These are phyloP conservation scores for Mesembryanthemum crystallinum DNA, from an alignment of 148 eudicot genomes.

Conservation along the genomic window DNA sequence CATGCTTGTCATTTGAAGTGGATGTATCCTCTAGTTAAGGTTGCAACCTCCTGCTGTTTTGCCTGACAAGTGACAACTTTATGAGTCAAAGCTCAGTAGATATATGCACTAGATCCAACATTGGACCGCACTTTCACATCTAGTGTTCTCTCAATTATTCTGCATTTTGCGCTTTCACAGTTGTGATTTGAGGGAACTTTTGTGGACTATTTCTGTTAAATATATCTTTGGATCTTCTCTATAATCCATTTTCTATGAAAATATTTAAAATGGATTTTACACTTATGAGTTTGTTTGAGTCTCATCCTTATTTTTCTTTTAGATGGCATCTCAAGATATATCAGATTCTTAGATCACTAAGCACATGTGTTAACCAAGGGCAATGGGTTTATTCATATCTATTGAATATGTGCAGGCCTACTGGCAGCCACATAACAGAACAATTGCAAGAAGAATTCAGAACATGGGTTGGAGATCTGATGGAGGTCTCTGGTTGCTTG, in stretches of 20 bases:
- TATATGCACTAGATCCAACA: neutral
- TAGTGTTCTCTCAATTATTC: neutral
- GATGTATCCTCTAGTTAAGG: neutral
- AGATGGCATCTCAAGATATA: neutral
- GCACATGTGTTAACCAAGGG: neutral
- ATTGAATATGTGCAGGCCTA: slow-evolving; percentile 55
- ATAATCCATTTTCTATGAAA: neutral
- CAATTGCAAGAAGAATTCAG: slow-evolving; percentile 93
- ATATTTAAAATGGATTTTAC: neutral
- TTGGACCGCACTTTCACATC: neutral
- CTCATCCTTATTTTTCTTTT: too few relatives aligned
- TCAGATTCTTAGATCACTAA: neutral
- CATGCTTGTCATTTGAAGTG: slow-evolving; percentile 1
- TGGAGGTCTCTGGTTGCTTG: slow-evolving; percentile 99
- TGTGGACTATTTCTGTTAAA: neutral
- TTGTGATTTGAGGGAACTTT: neutral
- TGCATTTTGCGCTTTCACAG: neutral
- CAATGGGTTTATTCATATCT: slow-evolving; percentile 1
- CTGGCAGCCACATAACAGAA: slow-evolving; percentile 98
- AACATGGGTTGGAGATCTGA: slow-evolving; percentile 99
- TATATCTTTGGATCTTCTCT: neutral
- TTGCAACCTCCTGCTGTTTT: slow-evolving; percentile 2
- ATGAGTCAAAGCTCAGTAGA: neutral
- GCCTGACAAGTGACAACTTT: too few relatives aligned
- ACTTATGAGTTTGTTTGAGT: neutral